Percentiles rank a stretch among this genome's conserved stretches.
phyloP scores from a whole-genome alignment of 78 protist species.

The Corallochytrium limacisporum region DNA sequence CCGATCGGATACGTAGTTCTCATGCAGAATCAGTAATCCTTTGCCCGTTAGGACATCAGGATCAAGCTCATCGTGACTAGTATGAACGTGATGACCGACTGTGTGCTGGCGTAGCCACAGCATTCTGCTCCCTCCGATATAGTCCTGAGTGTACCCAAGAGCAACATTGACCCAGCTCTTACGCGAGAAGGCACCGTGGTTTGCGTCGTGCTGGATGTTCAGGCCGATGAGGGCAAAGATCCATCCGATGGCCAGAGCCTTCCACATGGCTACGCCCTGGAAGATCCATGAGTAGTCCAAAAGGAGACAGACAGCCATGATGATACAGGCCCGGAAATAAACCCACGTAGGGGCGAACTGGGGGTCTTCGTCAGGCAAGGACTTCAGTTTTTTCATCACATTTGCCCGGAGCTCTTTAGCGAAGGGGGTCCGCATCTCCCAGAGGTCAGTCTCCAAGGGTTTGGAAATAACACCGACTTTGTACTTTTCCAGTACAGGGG shows the following conservation, averaged over 20 bases:
- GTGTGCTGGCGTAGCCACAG: conserved; percentile 35
- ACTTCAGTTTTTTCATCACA: no score
- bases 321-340: not conserved
- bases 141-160: conserved; percentile 20
- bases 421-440: no score
- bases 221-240: conserved; percentile 19
- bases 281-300: not conserved
- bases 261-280: not conserved
- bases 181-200: conserved; percentile 29
- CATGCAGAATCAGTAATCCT: no score
- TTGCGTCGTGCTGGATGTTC: conserved; percentile 34
- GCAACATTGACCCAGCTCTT: not conserved
- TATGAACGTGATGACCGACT: conserved; percentile 20
- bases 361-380: no score
- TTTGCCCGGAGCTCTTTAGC: no score
- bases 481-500: no score
- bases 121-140: conserved; percentile 21
- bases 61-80: conserved; percentile 19
- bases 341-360: no score
- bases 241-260: not conserved
- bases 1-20: no score
- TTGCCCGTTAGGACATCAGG: no score
- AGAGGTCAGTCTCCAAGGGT: no score
- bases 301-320: not conserved
- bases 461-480: no score